Evolutionary conservation across 2,329 filamentous ascomycete species (phyloP).

Genomic region (Aspergillus fijiensis): DNA sequence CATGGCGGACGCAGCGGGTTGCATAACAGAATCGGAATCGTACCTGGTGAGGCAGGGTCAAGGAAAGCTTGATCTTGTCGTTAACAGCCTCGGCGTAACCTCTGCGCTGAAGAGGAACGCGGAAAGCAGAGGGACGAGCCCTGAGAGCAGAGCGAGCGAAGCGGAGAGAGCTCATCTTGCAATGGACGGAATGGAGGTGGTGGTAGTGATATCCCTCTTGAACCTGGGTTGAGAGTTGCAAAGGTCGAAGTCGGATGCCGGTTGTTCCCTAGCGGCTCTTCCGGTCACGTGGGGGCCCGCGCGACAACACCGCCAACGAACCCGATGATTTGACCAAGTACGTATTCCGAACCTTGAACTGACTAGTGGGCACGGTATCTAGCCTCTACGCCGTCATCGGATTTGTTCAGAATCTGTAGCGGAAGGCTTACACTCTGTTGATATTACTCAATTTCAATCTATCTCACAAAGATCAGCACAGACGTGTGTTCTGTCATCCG

Average conservation of each 20-base stretch:
- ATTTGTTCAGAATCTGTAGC: background rate
- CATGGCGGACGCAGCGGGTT: conserved; percentile 4
- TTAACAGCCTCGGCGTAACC: conserved; percentile 85
- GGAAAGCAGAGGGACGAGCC: conserved; percentile 74
- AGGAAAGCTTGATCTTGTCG: conserved; percentile 97
- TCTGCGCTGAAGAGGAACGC: conserved; percentile 76
- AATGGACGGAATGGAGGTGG: conserved; percentile 34
- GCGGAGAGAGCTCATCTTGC: conserved; percentile 86
- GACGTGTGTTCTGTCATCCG: no score
- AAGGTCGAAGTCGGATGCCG: conserved; percentile 41
- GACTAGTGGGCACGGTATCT: background rate
- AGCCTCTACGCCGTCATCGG: background rate
- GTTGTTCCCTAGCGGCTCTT: conserved; percentile 40
- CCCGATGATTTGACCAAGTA: background rate
- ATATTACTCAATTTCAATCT: no score
- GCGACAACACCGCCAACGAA: background rate
- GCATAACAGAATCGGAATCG: conserved; percentile 39
- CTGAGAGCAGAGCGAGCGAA: conserved; percentile 86
- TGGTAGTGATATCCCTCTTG: conserved; percentile 37
- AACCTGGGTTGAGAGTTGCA: conserved; percentile 36
- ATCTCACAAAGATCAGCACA: no score
- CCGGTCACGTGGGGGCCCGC: conserved; percentile 29
- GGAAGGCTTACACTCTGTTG: no score
- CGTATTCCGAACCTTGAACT: background rate
- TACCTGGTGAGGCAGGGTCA: conserved; percentile 98